Conservation (phyloP, 2,329 filamentous ascomycete genomes). For the Trichoderma sp. region DNA sequence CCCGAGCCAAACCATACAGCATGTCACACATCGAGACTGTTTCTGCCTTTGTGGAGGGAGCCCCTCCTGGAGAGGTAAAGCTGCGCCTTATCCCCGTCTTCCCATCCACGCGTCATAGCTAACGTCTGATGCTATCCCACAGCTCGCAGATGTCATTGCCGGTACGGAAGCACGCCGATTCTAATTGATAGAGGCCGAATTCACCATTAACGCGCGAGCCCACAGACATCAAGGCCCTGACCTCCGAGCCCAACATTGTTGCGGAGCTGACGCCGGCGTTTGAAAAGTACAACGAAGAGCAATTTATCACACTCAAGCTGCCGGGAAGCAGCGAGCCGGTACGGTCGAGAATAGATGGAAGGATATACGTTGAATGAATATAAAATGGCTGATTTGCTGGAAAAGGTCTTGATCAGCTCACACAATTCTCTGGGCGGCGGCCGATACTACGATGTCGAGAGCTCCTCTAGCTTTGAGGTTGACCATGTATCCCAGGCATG, state of each 20-base stretch:
- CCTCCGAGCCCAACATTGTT: slow-evolving; percentile 68
- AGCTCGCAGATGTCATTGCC: slow-evolving; percentile 88
- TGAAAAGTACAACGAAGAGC: slow-evolving; percentile 94
- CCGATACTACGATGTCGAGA: slow-evolving; percentile 89
- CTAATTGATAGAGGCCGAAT: background rate
- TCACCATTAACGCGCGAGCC: slow-evolving; percentile 32
- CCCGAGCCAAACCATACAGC: background rate
- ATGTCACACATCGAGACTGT: slow-evolving; percentile 53
- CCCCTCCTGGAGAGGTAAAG: slow-evolving; percentile 89
- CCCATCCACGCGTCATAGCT: slow-evolving; percentile 36
- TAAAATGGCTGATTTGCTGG: background rate
- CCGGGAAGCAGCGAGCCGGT: slow-evolving; percentile 75
- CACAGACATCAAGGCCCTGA: slow-evolving; percentile 86
- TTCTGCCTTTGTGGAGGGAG: slow-evolving; percentile 88
- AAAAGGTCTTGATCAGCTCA: slow-evolving; percentile 77
- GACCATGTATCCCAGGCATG: slow-evolving; percentile 78
- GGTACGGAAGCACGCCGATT: slow-evolving; percentile 56
- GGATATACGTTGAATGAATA: background rate
- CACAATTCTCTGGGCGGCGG: slow-evolving; percentile 81
- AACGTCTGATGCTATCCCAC: slow-evolving; percentile 31
- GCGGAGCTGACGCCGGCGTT: slow-evolving; percentile 80
- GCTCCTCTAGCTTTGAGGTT: slow-evolving; percentile 84
- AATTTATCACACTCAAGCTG: slow-evolving; percentile 86
- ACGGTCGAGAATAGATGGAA: background rate
- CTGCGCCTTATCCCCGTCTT: background rate